Evolutionary conservation across 129 eudicot species (phyloP).

Genomic region (Tagetes patula): DNA sequence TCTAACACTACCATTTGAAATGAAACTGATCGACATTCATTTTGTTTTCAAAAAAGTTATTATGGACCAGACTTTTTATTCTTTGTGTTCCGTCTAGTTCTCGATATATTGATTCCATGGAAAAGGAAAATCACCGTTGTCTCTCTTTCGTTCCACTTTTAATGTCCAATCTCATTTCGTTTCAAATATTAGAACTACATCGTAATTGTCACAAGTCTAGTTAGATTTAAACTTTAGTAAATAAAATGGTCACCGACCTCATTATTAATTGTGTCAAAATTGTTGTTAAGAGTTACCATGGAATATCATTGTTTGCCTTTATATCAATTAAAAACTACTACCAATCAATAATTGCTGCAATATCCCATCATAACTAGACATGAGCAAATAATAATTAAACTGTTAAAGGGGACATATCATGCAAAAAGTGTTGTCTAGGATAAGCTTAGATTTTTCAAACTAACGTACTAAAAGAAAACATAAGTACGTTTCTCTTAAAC

Average conservation of each 20-base stretch:
- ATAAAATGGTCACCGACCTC: too few relatives aligned
- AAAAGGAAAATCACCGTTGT: too few relatives aligned
- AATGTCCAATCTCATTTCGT: not conserved
- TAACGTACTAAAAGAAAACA: not conserved
- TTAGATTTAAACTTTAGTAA: too few relatives aligned
- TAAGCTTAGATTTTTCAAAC: not conserved
- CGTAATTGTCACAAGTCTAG: too few relatives aligned
- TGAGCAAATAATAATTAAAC: not conserved
- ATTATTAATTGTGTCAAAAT: not conserved
- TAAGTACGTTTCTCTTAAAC: too few relatives aligned
- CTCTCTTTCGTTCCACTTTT: not conserved
- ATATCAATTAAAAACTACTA: not conserved
- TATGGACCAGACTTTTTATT: not conserved
- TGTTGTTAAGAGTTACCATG: not conserved
- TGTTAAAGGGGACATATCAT: not conserved
- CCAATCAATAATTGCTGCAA: not conserved
- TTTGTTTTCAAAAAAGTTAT: not conserved
- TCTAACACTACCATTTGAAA: too few relatives aligned
- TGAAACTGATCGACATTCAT: too few relatives aligned
- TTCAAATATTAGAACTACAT: not conserved
- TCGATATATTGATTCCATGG: too few relatives aligned
- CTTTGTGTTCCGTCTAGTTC: not conserved
- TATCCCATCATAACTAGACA: not conserved
- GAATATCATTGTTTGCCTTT: not conserved
- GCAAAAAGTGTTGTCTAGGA: not conserved